Base-by-base conservation (phyloP, 75 land plant species). In the Azolla pinnata region DNA sequence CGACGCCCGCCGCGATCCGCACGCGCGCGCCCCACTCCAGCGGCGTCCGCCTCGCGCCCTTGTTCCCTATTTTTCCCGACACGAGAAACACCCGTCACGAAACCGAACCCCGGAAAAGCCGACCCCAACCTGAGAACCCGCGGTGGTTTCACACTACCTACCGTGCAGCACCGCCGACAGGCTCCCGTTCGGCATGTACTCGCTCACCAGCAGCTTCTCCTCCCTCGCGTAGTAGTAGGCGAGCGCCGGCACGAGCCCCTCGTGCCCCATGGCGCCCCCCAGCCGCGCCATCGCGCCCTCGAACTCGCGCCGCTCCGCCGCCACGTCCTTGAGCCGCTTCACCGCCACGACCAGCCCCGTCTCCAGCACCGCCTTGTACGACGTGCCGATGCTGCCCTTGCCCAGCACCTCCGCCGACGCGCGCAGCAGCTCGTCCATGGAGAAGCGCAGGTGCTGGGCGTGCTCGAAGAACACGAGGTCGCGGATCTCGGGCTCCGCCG, bases 321-420 rank as follows among this genome's bases (percentile, higher is more conserved):
- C 31, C 78, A 84, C 60, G 14, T 81, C 76, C 61, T 57, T 75
- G 32, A 78, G 65, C 69, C 88, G 69, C 74, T 84, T 84, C 60
- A 84, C 88, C 1, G 67, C 88, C 56, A 78, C 65, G 23, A 62
- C 25, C 16, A 21, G 10, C 0, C 81, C 83, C 5, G 62, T 59
- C 0, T 56, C 67, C 54, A 81, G 30, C 18, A 62, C 67, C 17
- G 83, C 84, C 69, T 81, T 84, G 69, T 84, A 84, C 0, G 81
- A 56, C 0, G 81, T 60, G 29, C 88, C 88, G 0, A 78, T 29
- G 24, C 71, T 62, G 0, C 84, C 88, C 35, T 76, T 64, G 26
- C 88, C 81, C 17, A 84, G 59, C 35, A 84, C 68, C 70, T 84
- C 88, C 0, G 88, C 88, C 0, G 88, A 64, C 29, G 88, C 79